A percentile compares a stretch with the other conserved stretches of the same genome.
Conservation (phyloP, 345 rosid genomes). For the Psidium guajava region DNA sequence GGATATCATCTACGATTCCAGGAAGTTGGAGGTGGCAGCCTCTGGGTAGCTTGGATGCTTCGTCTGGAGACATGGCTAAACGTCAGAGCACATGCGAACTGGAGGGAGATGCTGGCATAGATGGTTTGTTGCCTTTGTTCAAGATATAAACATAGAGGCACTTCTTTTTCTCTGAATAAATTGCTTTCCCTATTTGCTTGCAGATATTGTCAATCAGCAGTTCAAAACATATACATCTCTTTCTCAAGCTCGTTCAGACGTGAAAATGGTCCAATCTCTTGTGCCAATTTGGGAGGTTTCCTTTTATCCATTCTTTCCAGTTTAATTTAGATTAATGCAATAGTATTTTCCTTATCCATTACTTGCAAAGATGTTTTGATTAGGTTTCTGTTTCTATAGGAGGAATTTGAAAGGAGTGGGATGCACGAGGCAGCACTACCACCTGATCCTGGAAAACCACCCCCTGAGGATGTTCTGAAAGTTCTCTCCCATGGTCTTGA, state of each 20-base stretch:
- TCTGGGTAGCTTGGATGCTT: conserved; percentile 29
- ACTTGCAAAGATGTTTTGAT: not conserved
- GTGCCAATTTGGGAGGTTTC: conserved; percentile 97
- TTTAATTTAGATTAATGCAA: not conserved
- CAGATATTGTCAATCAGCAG: conserved; percentile 81
- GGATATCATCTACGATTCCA: conserved; percentile 72
- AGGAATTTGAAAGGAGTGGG: conserved; percentile 79
- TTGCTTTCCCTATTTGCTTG: conserved; percentile 5
- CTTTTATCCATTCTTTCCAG: conserved; percentile 1
- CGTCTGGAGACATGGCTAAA: conserved; percentile 32
- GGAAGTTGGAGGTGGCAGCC: conserved; percentile 65
- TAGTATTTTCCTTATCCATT: not conserved
- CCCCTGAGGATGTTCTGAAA: conserved; percentile 55
- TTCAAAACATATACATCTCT: conserved; percentile 50
- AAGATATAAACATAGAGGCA: not conserved
- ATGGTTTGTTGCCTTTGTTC: conserved; percentile 28
- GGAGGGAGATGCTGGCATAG: conserved; percentile 74
- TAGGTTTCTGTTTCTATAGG: conserved; percentile 31
- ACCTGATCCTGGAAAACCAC: conserved; percentile 70
- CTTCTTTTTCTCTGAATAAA: not conserved
- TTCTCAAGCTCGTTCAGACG: conserved; percentile 64
- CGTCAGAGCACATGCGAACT: conserved; percentile 85
- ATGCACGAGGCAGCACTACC: conserved; percentile 32
- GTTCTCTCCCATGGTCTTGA: conserved; percentile 39
- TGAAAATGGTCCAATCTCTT: conserved; percentile 91